Base-by-base conservation (phyloP, 176 grass and related monocot genomes). In the Triticum timopheevii region DNA sequence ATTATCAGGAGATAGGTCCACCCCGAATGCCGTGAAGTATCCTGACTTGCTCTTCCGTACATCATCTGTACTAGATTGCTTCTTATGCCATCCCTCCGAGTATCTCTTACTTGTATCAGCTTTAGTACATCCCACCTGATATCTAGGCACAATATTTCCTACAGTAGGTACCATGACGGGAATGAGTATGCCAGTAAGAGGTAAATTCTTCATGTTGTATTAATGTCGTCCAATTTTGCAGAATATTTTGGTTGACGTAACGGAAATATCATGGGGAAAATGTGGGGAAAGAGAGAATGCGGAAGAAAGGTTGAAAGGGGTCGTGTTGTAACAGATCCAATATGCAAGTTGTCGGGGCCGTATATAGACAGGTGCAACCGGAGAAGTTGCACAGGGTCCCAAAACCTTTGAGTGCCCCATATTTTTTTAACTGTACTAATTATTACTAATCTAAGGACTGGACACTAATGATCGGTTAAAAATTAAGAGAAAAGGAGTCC, bases 1-100 rank as follows among this genome's bases (percentile, higher is more conserved):
- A 79, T 99, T 99, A 84, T 96, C 97, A 7, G 97, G 90, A 50
- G 94, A 94, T 30, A 99, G 86, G 42, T 97, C 94, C 62, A 99
- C 97, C 64, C 97, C 94, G 67, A 93, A 99, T 16, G 87, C 88
- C 31, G 86, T 98, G 89, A 94, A 74, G 25, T 86, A 90, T 73
- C 85, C 83, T 0, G 85, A 36, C 87, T 80, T 92, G 81, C 68
- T 84, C 88, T 80, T 99, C 80, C 68, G 69, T 74, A 87, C 58
- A 83, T 86, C 87, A 85, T 92, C 86, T 78, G 90, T 40, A 74
- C 73, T 82, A 5, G 65, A 64, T 39, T 66, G 86, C 73, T 83
- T 85, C n/a, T 75, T 82, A 63, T 65, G 33, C 68, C 50, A 75
- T 6, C 28, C 86, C 39, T 78, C 88, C 78, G 23, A 64, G 42